These are phyloP conservation scores for Neocallimastix lanati DNA, from an alignment of 192 early-diverging fungal species.

Conservation along the genomic window DNA sequence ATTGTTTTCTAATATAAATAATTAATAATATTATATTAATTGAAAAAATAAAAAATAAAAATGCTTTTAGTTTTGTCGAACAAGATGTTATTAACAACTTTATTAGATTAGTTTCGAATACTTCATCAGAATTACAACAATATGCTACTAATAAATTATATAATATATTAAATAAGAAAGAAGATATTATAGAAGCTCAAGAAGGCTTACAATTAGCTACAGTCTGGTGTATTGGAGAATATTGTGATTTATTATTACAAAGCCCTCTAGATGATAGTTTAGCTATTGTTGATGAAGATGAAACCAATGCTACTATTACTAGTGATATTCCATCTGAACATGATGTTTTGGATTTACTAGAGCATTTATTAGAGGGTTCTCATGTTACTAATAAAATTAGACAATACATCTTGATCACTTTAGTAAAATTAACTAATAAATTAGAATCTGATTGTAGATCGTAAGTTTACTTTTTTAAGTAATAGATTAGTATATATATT, in stretches of 20 bases:
- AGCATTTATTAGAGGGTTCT: constrained; percentile 57
- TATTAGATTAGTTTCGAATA: constrained; percentile 65
- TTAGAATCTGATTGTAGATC: constrained; percentile 29
- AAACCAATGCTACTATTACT: background rate
- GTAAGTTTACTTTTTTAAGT: no score
- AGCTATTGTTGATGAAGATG: background rate
- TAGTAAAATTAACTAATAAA: constrained; percentile 62
- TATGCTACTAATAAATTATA: constrained; percentile 82
- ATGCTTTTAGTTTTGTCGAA: constrained; percentile 31
- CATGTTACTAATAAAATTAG: constrained; percentile 60
- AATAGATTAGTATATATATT: no score
- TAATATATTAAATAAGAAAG: constrained; percentile 46
- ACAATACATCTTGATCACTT: constrained; percentile 66
- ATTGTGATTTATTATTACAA: constrained; percentile 68
- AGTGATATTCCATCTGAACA: constrained; percentile 33
- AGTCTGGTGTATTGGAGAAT: constrained; percentile 92
- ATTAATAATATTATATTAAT: no score
- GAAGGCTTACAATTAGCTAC: constrained; percentile 76
- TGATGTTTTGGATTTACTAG: constrained; percentile 56
- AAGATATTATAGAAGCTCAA: constrained; percentile 45
- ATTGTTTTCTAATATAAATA: no score
- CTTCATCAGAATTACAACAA: constrained; percentile 54
- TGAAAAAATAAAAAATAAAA: background rate
- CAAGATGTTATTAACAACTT: constrained; percentile 69
- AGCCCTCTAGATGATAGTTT: background rate